Evolutionary conservation across 2,329 filamentous ascomycete genomes (phyloP).

Genomic region (Cordyceps fumosorosea): DNA sequence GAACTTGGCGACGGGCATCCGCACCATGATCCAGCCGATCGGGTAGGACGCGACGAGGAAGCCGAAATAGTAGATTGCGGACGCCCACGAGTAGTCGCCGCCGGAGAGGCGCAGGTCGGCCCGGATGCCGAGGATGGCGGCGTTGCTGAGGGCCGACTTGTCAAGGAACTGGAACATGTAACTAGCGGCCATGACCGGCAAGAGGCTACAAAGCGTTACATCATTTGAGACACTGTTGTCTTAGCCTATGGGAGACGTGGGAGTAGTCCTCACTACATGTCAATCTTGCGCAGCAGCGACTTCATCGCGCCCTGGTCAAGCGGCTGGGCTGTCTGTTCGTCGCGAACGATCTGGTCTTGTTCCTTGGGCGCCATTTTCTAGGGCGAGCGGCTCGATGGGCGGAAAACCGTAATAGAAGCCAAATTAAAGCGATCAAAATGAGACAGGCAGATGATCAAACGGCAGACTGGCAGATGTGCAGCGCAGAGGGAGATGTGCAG

Average conservation of each 20-base stretch:
- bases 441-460: too few relatives aligned
- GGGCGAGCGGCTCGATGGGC: too few relatives aligned
- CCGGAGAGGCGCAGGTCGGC: conserved; percentile 39
- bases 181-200: conserved; percentile 44
- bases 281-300: neutral
- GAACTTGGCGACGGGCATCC: conserved; percentile 22
- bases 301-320: neutral
- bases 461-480: neutral
- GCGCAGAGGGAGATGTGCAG: too few relatives aligned
- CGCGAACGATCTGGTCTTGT: neutral
- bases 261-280: neutral
- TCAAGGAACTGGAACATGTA: conserved; percentile 58
- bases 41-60: conserved; percentile 33
- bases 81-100: conserved; percentile 45
- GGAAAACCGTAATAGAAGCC: too few relatives aligned
- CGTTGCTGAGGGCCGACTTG: conserved; percentile 49
- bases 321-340: neutral
- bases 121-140: conserved; percentile 42
- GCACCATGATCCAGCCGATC: conserved; percentile 20
- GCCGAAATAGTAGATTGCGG: conserved; percentile 45
- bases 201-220: conserved; percentile 29
- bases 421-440: too few relatives aligned
- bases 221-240: neutral
- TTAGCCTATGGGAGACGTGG: neutral
- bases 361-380: neutral